Percentiles rank a stretch among this genome's conserved stretches.
Conservation (phyloP, 257 asterid genomes). For the Nicotiana benthamiana region DNA sequence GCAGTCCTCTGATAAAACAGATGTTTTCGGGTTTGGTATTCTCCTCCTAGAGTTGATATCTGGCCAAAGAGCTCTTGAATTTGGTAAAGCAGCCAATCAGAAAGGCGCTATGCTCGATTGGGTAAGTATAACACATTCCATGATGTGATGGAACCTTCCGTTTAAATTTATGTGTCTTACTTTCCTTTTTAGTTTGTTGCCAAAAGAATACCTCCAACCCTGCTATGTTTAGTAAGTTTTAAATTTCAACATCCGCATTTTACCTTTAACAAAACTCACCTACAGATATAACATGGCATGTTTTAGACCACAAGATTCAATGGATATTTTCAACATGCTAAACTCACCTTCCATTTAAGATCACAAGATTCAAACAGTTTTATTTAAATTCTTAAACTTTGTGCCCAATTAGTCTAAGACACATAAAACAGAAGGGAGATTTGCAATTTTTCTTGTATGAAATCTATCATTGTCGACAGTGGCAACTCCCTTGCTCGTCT, state of each 20-base stretch:
- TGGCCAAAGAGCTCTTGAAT: slow-evolving; percentile 93
- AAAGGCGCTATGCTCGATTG: slow-evolving; percentile 97
- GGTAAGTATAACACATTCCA: slow-evolving; percentile 42
- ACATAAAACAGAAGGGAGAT: background rate
- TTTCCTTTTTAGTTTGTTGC: background rate
- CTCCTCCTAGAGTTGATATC: slow-evolving; percentile 79
- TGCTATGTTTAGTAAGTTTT: background rate
- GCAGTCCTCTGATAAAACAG: slow-evolving; percentile 95
- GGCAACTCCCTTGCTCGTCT: no score
- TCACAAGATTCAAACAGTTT: background rate
- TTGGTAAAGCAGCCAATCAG: slow-evolving; percentile 81
- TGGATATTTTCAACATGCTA: background rate
- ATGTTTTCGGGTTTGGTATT: slow-evolving; percentile 91
- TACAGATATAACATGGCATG: background rate
- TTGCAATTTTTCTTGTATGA: no score
- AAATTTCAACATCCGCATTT: background rate
- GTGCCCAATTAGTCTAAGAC: background rate
- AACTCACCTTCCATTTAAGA: background rate
- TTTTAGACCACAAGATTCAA: background rate
- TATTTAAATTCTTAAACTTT: background rate
- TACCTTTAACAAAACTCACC: background rate
- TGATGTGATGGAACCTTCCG: background rate
- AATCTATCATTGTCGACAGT: no score
- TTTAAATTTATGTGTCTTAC: background rate
- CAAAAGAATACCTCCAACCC: background rate